Evolutionary conservation across 1,284 basidiomycete genomes (phyloP).

Genomic region (Inonotus hispidus): DNA sequence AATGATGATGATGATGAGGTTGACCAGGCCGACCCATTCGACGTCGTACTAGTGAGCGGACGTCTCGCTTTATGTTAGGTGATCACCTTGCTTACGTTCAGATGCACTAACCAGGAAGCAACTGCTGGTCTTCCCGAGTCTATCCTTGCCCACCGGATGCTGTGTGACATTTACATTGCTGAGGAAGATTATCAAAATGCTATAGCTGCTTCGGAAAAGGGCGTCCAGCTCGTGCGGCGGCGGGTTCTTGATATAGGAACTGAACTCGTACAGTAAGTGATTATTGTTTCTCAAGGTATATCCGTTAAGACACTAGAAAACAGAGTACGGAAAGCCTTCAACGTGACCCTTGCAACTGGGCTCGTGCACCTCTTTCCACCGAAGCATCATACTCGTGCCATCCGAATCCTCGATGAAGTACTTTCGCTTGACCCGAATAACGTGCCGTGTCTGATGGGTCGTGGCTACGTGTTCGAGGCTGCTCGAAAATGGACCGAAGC

Average conservation of each 20-base stretch:
- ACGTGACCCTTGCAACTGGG: constrained; percentile 62
- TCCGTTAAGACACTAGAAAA: constrained; percentile 3
- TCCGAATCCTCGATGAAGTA: constrained; percentile 68
- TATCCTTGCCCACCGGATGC: constrained; percentile 67
- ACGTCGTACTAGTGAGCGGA: constrained; percentile 46
- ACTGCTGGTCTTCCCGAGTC: constrained; percentile 53
- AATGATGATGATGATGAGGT: constrained; percentile 30
- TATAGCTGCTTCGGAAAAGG: constrained; percentile 66
- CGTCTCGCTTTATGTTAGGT: background rate
- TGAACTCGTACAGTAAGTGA: constrained; percentile 45
- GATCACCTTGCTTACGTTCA: too few relatives aligned
- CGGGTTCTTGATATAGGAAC: constrained; percentile 58
- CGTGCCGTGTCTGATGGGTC: constrained; percentile 64
- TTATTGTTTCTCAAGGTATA: constrained; percentile 3
- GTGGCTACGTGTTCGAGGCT: constrained; percentile 69
- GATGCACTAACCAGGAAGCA: constrained; percentile 43
- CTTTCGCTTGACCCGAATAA: constrained; percentile 61
- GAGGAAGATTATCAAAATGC: constrained; percentile 78
- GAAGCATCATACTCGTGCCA: constrained; percentile 81
- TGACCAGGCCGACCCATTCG: constrained; percentile 37
- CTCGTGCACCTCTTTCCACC: constrained; percentile 87
- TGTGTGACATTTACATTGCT: constrained; percentile 65
- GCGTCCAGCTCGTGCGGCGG: constrained; percentile 54
- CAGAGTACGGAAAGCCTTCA: constrained; percentile 58
- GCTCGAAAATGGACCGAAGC: constrained; percentile 71